Percentiles rank a stretch among this genome's conserved stretches.
Evolutionary conservation across 2,329 filamentous ascomycete species (phyloP).

Genomic region (Eutypella sp.): DNA sequence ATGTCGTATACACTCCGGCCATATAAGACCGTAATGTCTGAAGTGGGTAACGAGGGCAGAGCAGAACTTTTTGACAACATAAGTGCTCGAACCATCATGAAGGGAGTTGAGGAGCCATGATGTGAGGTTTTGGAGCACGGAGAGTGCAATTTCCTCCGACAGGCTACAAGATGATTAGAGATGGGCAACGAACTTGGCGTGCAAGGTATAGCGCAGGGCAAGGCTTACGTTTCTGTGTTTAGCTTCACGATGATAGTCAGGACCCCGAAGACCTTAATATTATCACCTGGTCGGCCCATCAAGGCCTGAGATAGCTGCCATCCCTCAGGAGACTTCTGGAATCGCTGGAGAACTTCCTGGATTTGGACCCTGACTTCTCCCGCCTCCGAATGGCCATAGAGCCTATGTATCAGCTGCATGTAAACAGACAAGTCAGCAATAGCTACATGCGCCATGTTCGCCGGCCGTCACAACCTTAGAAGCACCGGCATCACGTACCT

Average conservation of each 20-base stretch:
- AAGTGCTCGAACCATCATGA: slow-evolving; percentile 44
- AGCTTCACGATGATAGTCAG: slow-evolving; percentile 92
- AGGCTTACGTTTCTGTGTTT: slow-evolving; percentile 73
- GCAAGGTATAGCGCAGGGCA: not conserved
- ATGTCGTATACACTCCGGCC: slow-evolving; percentile 61
- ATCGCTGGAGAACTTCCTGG: slow-evolving; percentile 69
- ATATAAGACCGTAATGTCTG: slow-evolving; percentile 62
- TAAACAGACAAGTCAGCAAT: slow-evolving; percentile 1
- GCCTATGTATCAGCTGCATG: slow-evolving; percentile 42
- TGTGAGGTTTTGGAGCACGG: slow-evolving; percentile 56
- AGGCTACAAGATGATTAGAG: slow-evolving; percentile 39
- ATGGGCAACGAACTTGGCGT: not conserved
- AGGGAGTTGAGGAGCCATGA: slow-evolving; percentile 57
- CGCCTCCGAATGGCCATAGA: slow-evolving; percentile 46
- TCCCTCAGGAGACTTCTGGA: slow-evolving; percentile 75
- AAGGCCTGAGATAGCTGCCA: slow-evolving; percentile 83
- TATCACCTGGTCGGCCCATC: slow-evolving; percentile 61
- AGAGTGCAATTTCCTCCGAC: slow-evolving; percentile 50
- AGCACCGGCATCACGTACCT: not conserved
- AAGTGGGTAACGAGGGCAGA: slow-evolving; percentile 75
- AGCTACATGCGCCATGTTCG: no score
- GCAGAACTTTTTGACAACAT: slow-evolving; percentile 70
- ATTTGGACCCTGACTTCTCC: slow-evolving; percentile 44
- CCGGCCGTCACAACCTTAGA: no score
- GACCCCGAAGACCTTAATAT: slow-evolving; percentile 87